phyloP scores from a whole-genome alignment of 345 rosid species.

The Dimocarpus longan region DNA sequence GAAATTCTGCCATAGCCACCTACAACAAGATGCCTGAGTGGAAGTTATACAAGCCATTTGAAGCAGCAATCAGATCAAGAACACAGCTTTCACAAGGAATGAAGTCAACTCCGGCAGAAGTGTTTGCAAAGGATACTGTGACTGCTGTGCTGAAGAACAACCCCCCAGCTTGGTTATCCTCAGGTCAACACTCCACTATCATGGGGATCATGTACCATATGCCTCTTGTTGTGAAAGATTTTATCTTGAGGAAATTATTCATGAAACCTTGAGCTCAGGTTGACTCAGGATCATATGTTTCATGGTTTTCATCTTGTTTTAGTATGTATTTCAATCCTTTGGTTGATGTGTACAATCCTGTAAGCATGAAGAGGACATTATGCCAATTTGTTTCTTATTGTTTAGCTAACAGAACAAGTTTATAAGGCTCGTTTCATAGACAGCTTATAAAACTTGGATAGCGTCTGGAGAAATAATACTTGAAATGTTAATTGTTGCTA shows the following conservation, averaged over 20 bases:
- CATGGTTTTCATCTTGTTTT: neutral
- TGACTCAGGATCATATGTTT: neutral
- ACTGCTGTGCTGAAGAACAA: constrained; percentile 55
- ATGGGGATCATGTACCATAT: constrained; percentile 60
- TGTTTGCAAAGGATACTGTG: constrained; percentile 70
- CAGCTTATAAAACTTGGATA: neutral
- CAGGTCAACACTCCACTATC: constrained; percentile 60
- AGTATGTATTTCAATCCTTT: neutral
- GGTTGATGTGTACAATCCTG: neutral
- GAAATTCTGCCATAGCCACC: constrained; percentile 54
- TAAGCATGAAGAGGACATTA: neutral
- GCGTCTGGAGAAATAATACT: neutral
- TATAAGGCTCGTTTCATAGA: neutral
- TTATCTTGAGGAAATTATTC: constrained; percentile 37
- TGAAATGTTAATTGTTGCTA: neutral
- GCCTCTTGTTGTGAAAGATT: constrained; percentile 67
- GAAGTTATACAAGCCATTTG: constrained; percentile 75
- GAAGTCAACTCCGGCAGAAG: constrained; percentile 65
- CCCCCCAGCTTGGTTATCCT: constrained; percentile 82
- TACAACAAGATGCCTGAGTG: constrained; percentile 73
- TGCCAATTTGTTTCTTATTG: neutral
- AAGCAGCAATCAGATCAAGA: constrained; percentile 55
- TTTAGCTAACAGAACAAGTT: neutral
- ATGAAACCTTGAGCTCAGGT: constrained; percentile 40
- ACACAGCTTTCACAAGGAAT: constrained; percentile 55